These are phyloP conservation scores for Talaromyces pinophilus DNA, from an alignment of 2,329 filamentous ascomycete genomes.

Conservation along the genomic window DNA sequence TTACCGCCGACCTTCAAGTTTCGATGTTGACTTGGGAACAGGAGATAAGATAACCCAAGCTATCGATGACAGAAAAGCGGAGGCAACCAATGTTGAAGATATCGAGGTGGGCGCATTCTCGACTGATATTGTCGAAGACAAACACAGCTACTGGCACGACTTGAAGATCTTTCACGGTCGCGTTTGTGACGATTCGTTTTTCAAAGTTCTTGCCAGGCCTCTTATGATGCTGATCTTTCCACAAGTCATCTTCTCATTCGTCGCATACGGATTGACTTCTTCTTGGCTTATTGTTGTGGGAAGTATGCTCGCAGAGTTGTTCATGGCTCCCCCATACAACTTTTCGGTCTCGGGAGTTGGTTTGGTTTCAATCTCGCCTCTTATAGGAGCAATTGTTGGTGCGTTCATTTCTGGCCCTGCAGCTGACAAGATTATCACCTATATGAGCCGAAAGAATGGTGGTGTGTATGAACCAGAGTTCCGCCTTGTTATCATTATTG, in stretches of 20 bases:
- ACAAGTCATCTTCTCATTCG: constrained; percentile 4
- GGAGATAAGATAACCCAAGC: not conserved
- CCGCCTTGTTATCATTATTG: constrained; percentile 26
- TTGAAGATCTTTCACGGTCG: constrained; percentile 25
- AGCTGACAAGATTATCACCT: not conserved
- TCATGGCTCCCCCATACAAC: constrained; percentile 13
- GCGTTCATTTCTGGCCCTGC: not conserved
- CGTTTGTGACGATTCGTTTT: constrained; percentile 5
- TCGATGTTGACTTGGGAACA: not conserved
- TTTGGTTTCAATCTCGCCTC: not conserved
- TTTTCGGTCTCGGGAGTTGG: constrained; percentile 8
- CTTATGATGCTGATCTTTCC: constrained; percentile 35
- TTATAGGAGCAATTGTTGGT: not conserved
- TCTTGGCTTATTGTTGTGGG: constrained; percentile 10
- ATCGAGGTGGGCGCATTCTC: not conserved
- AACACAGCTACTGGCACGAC: constrained; percentile 10
- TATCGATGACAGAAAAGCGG: not conserved
- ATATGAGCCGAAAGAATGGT: constrained; percentile 4
- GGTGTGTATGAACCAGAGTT: constrained; percentile 15
- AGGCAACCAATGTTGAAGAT: not conserved
- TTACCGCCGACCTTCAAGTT: constrained; percentile 15
- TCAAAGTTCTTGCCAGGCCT: constrained; percentile 32
- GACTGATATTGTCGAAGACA: not conserved
- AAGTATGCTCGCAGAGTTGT: constrained; percentile 1
- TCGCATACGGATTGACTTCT: constrained; percentile 7